These are phyloP conservation scores for Gastrolobium bilobum DNA, from an alignment of 306 rosid species.

Conservation along the genomic window DNA sequence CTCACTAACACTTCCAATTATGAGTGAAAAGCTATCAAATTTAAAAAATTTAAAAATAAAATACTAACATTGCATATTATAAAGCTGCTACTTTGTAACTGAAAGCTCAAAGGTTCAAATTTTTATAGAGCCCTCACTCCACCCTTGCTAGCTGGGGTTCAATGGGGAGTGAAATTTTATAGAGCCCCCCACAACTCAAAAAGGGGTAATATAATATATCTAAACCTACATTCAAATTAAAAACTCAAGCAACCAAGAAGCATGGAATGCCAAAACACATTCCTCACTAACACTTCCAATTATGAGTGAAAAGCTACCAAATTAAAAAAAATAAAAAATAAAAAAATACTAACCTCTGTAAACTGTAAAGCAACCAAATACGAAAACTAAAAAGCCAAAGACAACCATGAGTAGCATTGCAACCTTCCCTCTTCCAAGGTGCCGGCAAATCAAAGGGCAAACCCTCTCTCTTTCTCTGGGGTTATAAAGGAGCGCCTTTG, in stretches of 20 bases:
- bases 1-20: slow-evolving; percentile 15
- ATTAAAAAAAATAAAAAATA: neutral
- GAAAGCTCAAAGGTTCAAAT: too few relatives aligned
- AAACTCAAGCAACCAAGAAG: neutral
- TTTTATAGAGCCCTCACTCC: too few relatives aligned
- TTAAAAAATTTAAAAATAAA: neutral
- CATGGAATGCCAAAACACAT: slow-evolving; percentile 7
- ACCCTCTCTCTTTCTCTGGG: slow-evolving; percentile 87
- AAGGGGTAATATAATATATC: neutral
- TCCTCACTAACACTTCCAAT: slow-evolving; percentile 17
- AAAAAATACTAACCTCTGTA: slow-evolving; percentile 69
- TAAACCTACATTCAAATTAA: neutral
- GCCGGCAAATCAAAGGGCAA: slow-evolving; percentile 64
- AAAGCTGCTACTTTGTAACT: too few relatives aligned
- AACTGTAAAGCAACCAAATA: slow-evolving; percentile 72
- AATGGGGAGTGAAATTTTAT: too few relatives aligned
- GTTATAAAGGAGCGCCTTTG: slow-evolving; percentile 71
- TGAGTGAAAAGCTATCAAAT: neutral
- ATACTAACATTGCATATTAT: slow-evolving; percentile 49
- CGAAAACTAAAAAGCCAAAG: slow-evolving; percentile 76
- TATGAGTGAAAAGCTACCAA: slow-evolving; percentile 2
- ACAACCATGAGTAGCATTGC: slow-evolving; percentile 83
- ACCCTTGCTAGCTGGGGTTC: too few relatives aligned
- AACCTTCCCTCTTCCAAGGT: slow-evolving; percentile 72
- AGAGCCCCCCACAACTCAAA: neutral